Base-by-base conservation (phyloP, 257 asterid genomes). In the Gynochthodes officinalis region DNA sequence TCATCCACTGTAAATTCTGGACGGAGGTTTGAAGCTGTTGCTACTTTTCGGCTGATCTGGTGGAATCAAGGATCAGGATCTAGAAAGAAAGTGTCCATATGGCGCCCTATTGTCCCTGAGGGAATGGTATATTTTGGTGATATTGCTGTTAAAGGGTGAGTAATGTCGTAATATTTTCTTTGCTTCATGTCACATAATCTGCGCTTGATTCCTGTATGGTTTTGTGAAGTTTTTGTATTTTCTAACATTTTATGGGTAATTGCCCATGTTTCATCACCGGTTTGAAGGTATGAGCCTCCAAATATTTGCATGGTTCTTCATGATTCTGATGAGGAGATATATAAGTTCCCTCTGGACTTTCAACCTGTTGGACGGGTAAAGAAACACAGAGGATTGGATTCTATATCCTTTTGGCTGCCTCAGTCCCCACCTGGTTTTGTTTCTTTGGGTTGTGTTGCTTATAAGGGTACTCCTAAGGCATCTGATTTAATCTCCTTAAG, bases 351-450 rank as follows among this genome's bases (percentile, higher is more conserved):
- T 76, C 78, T 82, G 54, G 96, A 89, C 81, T 94, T 91, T 84
- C 96, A 85, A 76, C 91, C 76, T 57, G 87, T 91, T 57, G 96
- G 96, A 59, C 90, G 81, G 64, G 70, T 94, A 33, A 91, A 87
- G 88, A 94, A 82, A 82, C 95, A 84, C 35, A 82, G 89, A 69
- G 84, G 86, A 72, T 76, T 76, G 63, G 99, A 94, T 66, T 74
- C 49, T 75, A 83, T 88, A 64, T 91, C 98, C 49, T 91, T 94
- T 78, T 94, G 96, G 96, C 83, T 87, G 90, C 99, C 99, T 69
- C 98, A 90, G 84, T 96, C 99, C 79, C 95, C 99, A 40, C 96
- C 97, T 63, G 98, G 99, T 58, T 94, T 87, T 84, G 93, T 88
- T 76, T 74, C 97, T 70, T 76, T 94, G 76, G 99, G 99, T 71